Conservation (phyloP, 352 stramenopile species). For the Albugo laibachii region DNA sequence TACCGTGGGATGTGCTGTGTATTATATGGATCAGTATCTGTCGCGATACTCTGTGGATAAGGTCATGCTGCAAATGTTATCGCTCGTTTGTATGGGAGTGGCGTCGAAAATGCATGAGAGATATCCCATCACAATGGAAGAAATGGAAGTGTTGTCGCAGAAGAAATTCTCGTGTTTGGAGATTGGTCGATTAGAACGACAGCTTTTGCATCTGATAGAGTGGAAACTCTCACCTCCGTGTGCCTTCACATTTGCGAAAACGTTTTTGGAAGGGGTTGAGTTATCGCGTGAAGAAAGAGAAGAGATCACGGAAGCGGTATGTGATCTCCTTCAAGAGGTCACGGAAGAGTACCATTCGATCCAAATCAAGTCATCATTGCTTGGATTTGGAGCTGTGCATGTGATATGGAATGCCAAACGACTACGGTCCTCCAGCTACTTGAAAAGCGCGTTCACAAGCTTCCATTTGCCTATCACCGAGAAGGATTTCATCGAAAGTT, state of each 20-base stretch:
- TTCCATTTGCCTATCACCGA: slow-evolving; percentile 9
- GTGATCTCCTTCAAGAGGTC: slow-evolving; percentile 14
- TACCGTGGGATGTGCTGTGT: slow-evolving; percentile 20
- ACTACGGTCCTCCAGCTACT: slow-evolving; percentile 9
- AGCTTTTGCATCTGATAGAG: slow-evolving; percentile 15
- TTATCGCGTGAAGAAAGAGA: slow-evolving; percentile 6
- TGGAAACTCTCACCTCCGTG: slow-evolving; percentile 20
- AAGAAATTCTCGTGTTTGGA: slow-evolving; percentile 20
- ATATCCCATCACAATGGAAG: slow-evolving; percentile 28
- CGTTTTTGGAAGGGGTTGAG: slow-evolving; percentile 17
- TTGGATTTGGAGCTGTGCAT: slow-evolving; percentile 18
- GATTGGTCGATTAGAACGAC: slow-evolving; percentile 15
- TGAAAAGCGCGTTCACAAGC: slow-evolving; percentile 15
- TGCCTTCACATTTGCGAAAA: slow-evolving; percentile 18
- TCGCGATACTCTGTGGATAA: slow-evolving; percentile 23
- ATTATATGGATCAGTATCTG: slow-evolving; percentile 28
- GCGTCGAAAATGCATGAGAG: slow-evolving; percentile 33
- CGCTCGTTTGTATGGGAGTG: slow-evolving; percentile 26
- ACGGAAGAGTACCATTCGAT: slow-evolving; percentile 13
- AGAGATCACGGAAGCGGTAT: slow-evolving; percentile 9
- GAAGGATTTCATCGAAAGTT: slow-evolving; percentile 12
- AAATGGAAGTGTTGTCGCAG: slow-evolving; percentile 26
- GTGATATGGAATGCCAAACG: slow-evolving; percentile 16
- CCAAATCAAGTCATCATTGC: slow-evolving; percentile 15
- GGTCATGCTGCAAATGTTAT: slow-evolving; percentile 28